Evolutionary conservation across 305 asterid species (phyloP).

Genomic region (Fraxinus angustifolia): DNA sequence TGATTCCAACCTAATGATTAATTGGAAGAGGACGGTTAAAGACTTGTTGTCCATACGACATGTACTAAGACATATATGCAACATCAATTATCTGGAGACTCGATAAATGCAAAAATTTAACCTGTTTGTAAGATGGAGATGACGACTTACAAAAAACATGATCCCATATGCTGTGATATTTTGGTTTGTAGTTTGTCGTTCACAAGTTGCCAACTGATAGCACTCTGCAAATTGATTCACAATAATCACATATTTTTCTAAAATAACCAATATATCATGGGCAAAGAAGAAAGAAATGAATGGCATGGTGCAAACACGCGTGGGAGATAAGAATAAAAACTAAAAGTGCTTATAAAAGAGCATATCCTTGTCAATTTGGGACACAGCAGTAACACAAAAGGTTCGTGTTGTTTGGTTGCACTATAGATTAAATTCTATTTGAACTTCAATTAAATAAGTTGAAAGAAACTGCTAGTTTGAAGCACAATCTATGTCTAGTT

Average conservation of each 20-base stretch:
- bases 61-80: not conserved
- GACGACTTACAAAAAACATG: slow-evolving; percentile 60
- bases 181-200: slow-evolving; percentile 50
- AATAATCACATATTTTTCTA: slow-evolving; percentile 9
- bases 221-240: slow-evolving; percentile 49
- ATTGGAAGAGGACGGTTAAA: slow-evolving; percentile 8
- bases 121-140: slow-evolving; percentile 5
- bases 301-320: not conserved
- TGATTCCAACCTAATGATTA: slow-evolving; percentile 57
- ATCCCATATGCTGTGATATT: slow-evolving; percentile 74
- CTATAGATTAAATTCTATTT: not conserved
- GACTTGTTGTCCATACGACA: not conserved
- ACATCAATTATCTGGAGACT: not conserved
- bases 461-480: not conserved
- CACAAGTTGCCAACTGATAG: slow-evolving; percentile 64
- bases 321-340: not conserved
- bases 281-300: not conserved
- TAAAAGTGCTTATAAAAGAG: not conserved
- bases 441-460: not conserved
- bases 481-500: not conserved
- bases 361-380: not conserved
- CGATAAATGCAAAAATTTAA: not conserved
- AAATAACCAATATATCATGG: not conserved
- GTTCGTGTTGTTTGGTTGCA: not conserved
- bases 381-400: not conserved